Base-by-base conservation (phyloP, 2,329 filamentous ascomycete genomes). In the Aspergillus sp. region DNA sequence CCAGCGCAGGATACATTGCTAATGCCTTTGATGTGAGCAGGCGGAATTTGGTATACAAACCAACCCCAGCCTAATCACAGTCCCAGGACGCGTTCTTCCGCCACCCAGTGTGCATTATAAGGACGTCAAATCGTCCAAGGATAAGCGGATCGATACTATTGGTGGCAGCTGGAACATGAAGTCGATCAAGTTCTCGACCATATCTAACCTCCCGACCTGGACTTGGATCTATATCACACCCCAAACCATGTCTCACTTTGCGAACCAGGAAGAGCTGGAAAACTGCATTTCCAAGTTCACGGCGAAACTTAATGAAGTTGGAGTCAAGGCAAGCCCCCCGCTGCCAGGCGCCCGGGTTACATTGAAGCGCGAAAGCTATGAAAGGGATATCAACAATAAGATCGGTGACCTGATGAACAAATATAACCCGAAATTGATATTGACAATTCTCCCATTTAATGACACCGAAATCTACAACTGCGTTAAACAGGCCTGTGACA, bases 101-200 rank as follows among this genome's bases (percentile, higher is more conserved):
- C 68, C 84, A 0, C 91, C 91, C 0, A 66, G 62, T 0, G 75
- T 96, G 27, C 70, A 75, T 2, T 96, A 96, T 67, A 66, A 58
- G 24, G 66, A 66, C 17, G 54, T 50, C 4, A 65, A 65, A 13
- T 42, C 30, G 17, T 47, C 39, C n/a, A 53, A 54, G 3, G 62
- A 66, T 37, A 61, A 65, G 44, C 22, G 15, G 13, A 61, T 72
- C 33, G 41, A 49, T 5, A 56, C 66, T 0, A 61, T 55, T 1
- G 74, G 76, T n/a, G 89, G 88, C 0, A 80, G 81, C 1, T 95
- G 90, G 90, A 91, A 92, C 65, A 83, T 93, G 78, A 73, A 63
- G 0, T 70, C 77, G 0, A 79, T 84, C 13, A 81, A 79, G 58
- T 87, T 93, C 46, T 74, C 78, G 8, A 82, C 76, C 49, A 66